Conservation (phyloP, 176 grass and related monocot species). For the Triticum timopheevii region DNA sequence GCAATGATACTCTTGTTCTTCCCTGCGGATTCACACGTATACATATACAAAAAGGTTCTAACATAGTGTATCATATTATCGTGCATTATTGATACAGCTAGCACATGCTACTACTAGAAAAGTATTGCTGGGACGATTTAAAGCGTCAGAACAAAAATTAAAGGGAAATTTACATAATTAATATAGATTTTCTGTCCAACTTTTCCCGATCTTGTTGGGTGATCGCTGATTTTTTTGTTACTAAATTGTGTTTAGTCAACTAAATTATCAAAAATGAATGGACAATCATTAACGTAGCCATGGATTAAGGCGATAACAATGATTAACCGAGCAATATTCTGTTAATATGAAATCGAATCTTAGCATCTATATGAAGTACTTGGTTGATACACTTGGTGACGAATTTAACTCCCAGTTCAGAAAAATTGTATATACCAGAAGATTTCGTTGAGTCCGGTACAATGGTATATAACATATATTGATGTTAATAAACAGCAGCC, state of each 20-base stretch:
- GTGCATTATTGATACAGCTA: conserved; percentile 7
- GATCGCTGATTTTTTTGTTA: neutral
- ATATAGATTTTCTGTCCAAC: neutral
- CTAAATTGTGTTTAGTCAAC: neutral
- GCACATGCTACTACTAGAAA: neutral
- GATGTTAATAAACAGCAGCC: no score
- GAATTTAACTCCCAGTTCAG: no score
- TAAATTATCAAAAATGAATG: neutral
- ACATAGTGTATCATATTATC: conserved; percentile 11
- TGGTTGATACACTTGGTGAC: no score
- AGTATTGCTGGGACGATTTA: neutral
- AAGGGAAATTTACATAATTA: neutral
- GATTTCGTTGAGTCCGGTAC: no score
- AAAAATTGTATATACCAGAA: no score
- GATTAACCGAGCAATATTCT: neutral
- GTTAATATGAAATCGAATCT: neutral
- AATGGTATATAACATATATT: no score
- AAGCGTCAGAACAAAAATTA: neutral
- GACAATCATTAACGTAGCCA: neutral
- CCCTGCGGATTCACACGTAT: conserved; percentile 4
- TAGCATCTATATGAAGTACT: no score
- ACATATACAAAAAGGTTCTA: neutral
- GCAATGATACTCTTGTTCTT: conserved; percentile 38
- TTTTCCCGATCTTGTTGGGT: neutral
- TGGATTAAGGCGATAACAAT: neutral